Base-by-base conservation (phyloP, 192 early-diverging fungal species). In the Mortierella hygrophila region DNA sequence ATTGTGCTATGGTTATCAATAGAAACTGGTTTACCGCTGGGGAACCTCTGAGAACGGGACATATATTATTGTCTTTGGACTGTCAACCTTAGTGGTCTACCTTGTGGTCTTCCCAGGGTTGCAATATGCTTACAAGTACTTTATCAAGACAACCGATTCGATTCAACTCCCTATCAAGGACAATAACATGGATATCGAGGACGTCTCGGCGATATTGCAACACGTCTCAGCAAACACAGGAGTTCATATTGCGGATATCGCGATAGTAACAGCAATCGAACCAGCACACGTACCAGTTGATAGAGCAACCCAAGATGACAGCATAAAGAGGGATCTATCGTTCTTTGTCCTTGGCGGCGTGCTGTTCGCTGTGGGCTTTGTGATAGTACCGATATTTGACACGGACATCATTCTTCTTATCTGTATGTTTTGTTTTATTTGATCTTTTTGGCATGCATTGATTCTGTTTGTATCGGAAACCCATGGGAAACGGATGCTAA, bases 11-110 rank as follows among this genome's bases (percentile, higher is more conserved):
- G 49, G 18, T 20, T 52, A 52, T 18, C 49, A 16, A 71, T 78
- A 78, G 77, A 71, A 54, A 15, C 69, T 78, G 23, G 77, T 72
- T 23, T 69, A 37, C 35, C 11, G 23, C 4, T 78, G 77, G 77
- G n/a, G 21, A 38, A 23, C 46, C 13, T 5, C 29, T 20, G 49
- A 71, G 15, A 46, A 54, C 16, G 29, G 29, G 20, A 26, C 26
- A 9, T 78, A 70, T 52, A 52, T 44, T 5, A 55, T 47, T 1
- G 32, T 57, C 8, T 46, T 21, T 68, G 77, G 68, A 21, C 49
- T 29, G 23, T 38, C 37, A 26, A 71, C 68, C 0, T 60, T 78
- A 0, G 15, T 78, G 4, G 68, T 78, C 18, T 78, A 71, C 21
- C 35, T 78, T 11, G 77, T 47, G 29, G 41, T 78, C 52, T 78